A percentile compares a stretch with the other conserved stretches of the same genome.
phyloP scores from a whole-genome alignment of 495 filamentous ascomycete genomes.

The Penicillium samsonianum region DNA sequence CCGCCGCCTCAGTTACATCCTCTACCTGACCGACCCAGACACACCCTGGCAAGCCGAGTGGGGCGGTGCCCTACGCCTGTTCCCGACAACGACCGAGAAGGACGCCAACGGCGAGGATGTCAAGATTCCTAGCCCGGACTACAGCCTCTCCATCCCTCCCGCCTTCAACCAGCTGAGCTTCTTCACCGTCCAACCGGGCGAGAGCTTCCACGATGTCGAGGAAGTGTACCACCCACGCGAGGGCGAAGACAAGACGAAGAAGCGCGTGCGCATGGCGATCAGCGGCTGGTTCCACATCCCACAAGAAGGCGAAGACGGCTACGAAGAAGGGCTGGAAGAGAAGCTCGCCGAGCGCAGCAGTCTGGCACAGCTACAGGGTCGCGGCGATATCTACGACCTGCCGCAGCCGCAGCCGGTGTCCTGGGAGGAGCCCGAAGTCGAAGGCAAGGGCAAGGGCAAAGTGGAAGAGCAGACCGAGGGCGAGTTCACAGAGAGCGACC shows the following conservation, averaged over 20 bases:
- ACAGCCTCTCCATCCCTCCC: conserved; percentile 77
- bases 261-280: conserved; percentile 91
- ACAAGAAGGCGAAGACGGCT: conserved; percentile 93
- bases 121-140: conserved; percentile 75
- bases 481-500: conserved; percentile 70
- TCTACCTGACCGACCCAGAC: conserved; percentile 94
- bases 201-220: conserved; percentile 98
- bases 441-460: conserved; percentile 48
- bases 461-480: conserved; percentile 44
- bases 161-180: conserved; percentile 97
- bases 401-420: conserved; percentile 64
- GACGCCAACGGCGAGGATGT: conserved; percentile 65
- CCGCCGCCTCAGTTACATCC: conserved; percentile 89
- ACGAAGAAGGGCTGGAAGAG: conserved; percentile 83
- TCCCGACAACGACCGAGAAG: conserved; percentile 70
- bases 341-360: conserved; percentile 84
- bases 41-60: conserved; percentile 87
- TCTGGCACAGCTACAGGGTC: conserved; percentile 86
- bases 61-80: conserved; percentile 91
- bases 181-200: conserved; percentile 94
- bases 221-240: conserved; percentile 81
- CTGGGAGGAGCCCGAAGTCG: conserved; percentile 35
- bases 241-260: conserved; percentile 62
- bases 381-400: conserved; percentile 81
- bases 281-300: conserved; percentile 99